Base-by-base conservation (phyloP, 2,329 filamentous ascomycete genomes). In the Myriosclerotinia duriaeana region DNA sequence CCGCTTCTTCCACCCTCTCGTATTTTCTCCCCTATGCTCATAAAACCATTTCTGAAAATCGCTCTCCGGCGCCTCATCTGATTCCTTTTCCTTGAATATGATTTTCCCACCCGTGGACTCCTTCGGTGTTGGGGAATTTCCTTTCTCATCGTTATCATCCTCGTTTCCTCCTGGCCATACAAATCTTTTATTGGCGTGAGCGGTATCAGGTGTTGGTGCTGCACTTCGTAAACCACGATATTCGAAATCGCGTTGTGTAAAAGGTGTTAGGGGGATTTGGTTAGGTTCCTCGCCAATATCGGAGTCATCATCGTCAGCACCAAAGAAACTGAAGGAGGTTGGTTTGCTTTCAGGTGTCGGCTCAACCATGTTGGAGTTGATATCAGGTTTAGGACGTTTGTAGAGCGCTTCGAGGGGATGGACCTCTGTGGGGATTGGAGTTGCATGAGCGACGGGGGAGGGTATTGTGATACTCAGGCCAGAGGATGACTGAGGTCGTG, bases 371-470 rank as follows among this genome's bases (percentile, higher is more conserved):
- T 48, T 50, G n/a, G 54, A 82, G 70, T 61, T n/a, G 69, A 76
- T 46, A 66, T 77, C 62, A 77, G 42, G 80, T 77, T 86, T 83
- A 0, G 85, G 78, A 5, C 87, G 87, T 79, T 97, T 98, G 83
- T 96, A 99, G 2, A 98, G 84, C 0, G 92, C 92, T 80, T 98
- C 93, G 1, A 98, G 84, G 0, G 95, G 94, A 72, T 98, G 94
- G 0, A 97, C 81, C 54, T 53, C 53, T 44, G 63, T 62, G 61
- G 77, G 71, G 80, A 7, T 81, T 80, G 64, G 78, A 69, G 26
- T 81, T 30, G 76, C 79, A 20, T 83, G 36, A 8, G 12, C 83
- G 66, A 86, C 85, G 58, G 71, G 68, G 26, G 65, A 63, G 14
- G 75, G 73, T 55, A 76, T 75, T 72, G 82, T 83, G 76, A 88